Evolutionary conservation across 768 basidiomycete genomes (phyloP).

Genomic region (Mycena sanguinolenta): DNA sequence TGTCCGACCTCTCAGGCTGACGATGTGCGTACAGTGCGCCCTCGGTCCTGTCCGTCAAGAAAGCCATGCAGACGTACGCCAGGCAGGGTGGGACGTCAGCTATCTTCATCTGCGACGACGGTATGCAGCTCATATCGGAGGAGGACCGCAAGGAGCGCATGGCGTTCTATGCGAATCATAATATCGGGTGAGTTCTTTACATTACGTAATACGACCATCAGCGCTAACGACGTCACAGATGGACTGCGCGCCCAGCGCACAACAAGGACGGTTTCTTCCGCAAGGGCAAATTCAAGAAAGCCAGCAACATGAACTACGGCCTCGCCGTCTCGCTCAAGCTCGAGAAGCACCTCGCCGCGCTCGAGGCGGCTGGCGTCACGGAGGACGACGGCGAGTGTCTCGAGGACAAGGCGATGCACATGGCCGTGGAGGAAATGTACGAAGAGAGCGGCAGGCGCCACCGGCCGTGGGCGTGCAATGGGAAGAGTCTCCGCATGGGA

Average conservation of each 20-base stretch:
- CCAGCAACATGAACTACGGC: conserved; percentile 85
- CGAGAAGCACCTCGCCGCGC: conserved; percentile 63
- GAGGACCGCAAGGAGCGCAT: conserved; percentile 76
- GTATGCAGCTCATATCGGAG: conserved; percentile 58
- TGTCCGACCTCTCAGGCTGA: too few relatives aligned
- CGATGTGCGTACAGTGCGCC: conserved; percentile 61
- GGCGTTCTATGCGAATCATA: conserved; percentile 84
- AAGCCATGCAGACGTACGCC: conserved; percentile 89
- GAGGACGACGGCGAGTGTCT: conserved; percentile 65
- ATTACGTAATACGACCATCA: too few relatives aligned
- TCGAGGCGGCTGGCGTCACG: conserved; percentile 55
- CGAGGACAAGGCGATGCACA: conserved; percentile 79
- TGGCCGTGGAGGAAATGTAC: conserved; percentile 80
- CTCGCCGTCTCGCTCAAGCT: conserved; percentile 74
- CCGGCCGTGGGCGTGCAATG: conserved; percentile 83
- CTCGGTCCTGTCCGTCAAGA: conserved; percentile 84
- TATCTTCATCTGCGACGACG: conserved; percentile 87
- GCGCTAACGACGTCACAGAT: conserved; percentile 43
- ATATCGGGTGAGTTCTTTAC: conserved; percentile 57
- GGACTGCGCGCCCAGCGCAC: conserved; percentile 85
- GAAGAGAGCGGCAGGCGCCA: conserved; percentile 67
- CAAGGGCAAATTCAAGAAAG: conserved; percentile 93
- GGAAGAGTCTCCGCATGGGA: conserved; percentile 79
- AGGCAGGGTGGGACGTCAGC: conserved; percentile 85
- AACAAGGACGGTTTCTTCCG: conserved; percentile 90